phyloP scores from a whole-genome alignment of 2,329 filamentous ascomycete genomes.

The Ceratocystis alfenasii region DNA sequence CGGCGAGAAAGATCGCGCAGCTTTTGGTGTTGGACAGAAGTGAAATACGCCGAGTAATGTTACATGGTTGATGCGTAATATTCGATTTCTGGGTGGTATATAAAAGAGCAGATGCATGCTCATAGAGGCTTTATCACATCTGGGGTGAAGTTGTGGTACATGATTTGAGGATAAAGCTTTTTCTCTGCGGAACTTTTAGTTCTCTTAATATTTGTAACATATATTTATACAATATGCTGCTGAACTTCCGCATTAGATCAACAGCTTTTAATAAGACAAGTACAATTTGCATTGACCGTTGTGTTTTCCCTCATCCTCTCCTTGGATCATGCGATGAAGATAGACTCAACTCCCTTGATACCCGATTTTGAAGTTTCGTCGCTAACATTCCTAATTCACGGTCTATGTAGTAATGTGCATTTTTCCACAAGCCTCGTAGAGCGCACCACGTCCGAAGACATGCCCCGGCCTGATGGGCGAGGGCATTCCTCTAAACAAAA shows the following conservation, averaged over 20 bases:
- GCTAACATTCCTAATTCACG: not conserved
- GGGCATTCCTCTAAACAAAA: not conserved
- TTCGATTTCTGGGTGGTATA: not conserved
- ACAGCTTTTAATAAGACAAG: constrained; percentile 5
- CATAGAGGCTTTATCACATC: not conserved
- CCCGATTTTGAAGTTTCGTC: not conserved
- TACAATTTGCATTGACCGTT: not conserved
- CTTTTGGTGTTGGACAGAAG: constrained; percentile 17
- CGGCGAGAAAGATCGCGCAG: constrained; percentile 36
- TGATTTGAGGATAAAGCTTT: not conserved
- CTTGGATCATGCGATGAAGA: too few relatives aligned
- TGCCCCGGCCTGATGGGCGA: not conserved
- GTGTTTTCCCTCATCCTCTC: not conserved
- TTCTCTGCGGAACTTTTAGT: not conserved
- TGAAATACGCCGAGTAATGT: not conserved
- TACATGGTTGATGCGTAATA: not conserved
- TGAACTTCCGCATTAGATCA: not conserved
- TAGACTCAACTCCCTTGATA: not conserved
- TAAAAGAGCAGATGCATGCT: constrained; percentile 12
- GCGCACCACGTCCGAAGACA: not conserved
- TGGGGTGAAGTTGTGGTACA: not conserved
- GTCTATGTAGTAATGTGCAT: constrained; percentile 19
- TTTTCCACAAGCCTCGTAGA: constrained; percentile 16
- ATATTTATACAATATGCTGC: constrained; percentile 10
- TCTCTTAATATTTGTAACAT: constrained; percentile 5